Conservation (phyloP, 352 stramenopile genomes). For the Hyaloperonospora brassicae region DNA sequence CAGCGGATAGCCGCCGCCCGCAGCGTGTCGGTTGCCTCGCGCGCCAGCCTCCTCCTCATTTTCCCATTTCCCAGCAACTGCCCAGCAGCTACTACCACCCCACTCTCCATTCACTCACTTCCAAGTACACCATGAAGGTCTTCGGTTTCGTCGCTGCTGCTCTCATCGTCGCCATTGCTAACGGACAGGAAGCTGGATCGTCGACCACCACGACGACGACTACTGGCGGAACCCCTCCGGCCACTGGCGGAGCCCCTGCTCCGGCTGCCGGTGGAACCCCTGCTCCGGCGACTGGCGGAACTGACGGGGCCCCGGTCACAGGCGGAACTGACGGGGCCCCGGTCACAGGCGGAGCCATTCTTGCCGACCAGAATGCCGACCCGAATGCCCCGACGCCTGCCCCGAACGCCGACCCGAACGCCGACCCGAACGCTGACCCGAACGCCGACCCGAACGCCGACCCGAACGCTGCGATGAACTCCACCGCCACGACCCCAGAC, state of each 20-base stretch:
- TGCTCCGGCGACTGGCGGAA: neutral
- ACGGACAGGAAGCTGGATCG: constrained; percentile 17
- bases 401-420: no score
- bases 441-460: no score
- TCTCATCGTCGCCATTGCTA: constrained; percentile 28
- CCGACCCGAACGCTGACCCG: no score
- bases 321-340: constrained; percentile 8
- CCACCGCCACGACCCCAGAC: no score
- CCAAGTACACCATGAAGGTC: constrained; percentile 32
- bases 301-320: no score
- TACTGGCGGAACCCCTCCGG: neutral
- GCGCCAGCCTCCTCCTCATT: constrained; percentile 20
- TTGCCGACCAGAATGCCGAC: no score
- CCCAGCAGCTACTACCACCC: constrained; percentile 27
- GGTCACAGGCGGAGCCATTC: constrained; percentile 1
- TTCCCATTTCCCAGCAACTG: constrained; percentile 33
- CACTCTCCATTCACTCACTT: constrained; percentile 1
- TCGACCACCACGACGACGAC: constrained; percentile 5
- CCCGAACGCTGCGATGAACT: no score
- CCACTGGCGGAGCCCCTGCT: constrained; percentile 4
- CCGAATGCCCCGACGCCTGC: no score
- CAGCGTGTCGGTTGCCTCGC: no score
- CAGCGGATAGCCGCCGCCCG: no score
- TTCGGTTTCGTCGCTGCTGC: constrained; percentile 37
- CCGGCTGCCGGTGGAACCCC: neutral